A percentile compares a stretch with the other conserved stretches of the same genome.
These are phyloP conservation scores for Zygosaccharomyces sapae DNA, from an alignment of 1,139 yeast species.

Conservation along the genomic window DNA sequence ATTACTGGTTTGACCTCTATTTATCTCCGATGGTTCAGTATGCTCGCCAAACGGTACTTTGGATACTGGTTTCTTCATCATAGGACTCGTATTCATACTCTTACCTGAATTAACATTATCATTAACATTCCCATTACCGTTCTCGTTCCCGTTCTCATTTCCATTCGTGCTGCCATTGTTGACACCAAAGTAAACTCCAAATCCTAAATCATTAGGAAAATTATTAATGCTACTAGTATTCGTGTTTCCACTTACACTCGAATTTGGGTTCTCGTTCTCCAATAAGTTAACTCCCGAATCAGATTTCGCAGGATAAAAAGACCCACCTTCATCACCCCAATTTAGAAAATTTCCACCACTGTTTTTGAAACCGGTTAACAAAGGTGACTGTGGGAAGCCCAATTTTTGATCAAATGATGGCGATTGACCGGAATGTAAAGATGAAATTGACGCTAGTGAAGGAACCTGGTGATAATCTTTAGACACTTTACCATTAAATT, in stretches of 20 bases:
- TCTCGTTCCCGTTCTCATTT: background rate
- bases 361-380: constrained; percentile 15
- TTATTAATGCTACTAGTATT: constrained; percentile 11
- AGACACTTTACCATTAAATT: constrained; percentile 25
- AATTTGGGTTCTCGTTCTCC: background rate
- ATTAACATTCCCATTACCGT: background rate
- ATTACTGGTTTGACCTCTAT: constrained; percentile 17
- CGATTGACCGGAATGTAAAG: constrained; percentile 33
- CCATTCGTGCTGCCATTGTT: background rate
- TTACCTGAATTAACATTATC: background rate
- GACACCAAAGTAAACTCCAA: background rate
- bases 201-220: background rate
- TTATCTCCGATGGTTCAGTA: constrained; percentile 33
- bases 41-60: constrained; percentile 45
- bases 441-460: constrained; percentile 31
- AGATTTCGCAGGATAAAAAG: constrained; percentile 23
- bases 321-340: constrained; percentile 7
- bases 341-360: constrained; percentile 6
- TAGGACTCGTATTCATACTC: background rate
- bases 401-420: constrained; percentile 32
- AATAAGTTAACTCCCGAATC: constrained; percentile 21
- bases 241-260: constrained; percentile 1
- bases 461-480: constrained; percentile 33
- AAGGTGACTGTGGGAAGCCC: constrained; percentile 29
- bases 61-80: constrained; percentile 43